Base-by-base conservation (phyloP, 208 protist species). In the Porcisia deanei region DNA sequence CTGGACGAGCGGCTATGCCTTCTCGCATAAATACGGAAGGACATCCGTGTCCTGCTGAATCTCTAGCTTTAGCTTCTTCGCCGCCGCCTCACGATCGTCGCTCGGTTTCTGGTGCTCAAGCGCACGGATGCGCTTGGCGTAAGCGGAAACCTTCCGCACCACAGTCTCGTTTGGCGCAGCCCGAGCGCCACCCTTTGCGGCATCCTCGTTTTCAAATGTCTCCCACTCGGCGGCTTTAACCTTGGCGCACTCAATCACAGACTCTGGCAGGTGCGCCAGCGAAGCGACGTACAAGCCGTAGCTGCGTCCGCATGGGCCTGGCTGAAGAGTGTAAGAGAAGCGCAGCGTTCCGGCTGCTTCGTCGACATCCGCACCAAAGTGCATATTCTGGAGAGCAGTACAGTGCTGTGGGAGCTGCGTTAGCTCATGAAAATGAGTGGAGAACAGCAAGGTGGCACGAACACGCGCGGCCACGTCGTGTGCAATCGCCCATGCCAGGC, bases 401-500 rank as follows among this genome's bases (percentile, higher is more conserved):
- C 87, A 88, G 53, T 88, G 63, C 70, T 75, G 80, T 34, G 88
- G 85, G 5, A 99, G 86, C 57, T 91, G 91, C 18, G 98, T 99
- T 39, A 99, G 91, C 89, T 99, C 99, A 84, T 99, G 99, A 85
- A 99, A 99, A 88, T 99, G 99, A 18, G 99, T 99, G 20, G 99
- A 99, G 85, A 99, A 99, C 64, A 99, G 86, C 54, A 96, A 91
- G 14, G 97, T 92, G 8, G 92, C 79, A 14, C 92, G 82, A 37
- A 97, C 89, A 43, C 91, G 84, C 5, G 81, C 88, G 20, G 88
- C 92, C 39, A 99, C 88, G 69, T 99, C 90, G 86, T 99, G 93
- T 1, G 98, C 97, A 68, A 99, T 99, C 12, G 99, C 97, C 97
- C 97, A 99, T 2, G 99, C 99, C 0, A 99, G 85, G 6, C 99